phyloP scores from a whole-genome alignment of 2,329 filamentous ascomycete genomes.

The Stagonosporopsis tanaceti region DNA sequence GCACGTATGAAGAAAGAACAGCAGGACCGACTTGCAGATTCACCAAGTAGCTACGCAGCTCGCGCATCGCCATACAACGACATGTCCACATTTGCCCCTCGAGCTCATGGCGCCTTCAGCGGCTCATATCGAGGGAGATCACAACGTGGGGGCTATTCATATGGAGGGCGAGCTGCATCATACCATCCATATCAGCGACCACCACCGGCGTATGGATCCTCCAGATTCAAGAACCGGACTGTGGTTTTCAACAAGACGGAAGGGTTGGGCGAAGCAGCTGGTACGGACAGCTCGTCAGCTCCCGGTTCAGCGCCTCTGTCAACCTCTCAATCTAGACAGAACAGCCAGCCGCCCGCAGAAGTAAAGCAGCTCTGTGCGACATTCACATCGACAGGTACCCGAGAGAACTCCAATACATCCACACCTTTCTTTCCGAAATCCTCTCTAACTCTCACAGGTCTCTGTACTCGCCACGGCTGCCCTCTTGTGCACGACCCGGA shows the following conservation, averaged over 20 bases:
- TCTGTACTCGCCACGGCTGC: slow-evolving; percentile 84
- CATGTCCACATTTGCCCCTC: neutral
- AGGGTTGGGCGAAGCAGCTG: slow-evolving; percentile 5
- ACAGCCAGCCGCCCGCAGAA: slow-evolving; percentile 17
- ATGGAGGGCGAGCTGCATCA: slow-evolving; percentile 14
- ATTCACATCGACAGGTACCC: slow-evolving; percentile 47
- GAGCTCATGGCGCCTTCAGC: slow-evolving; percentile 9
- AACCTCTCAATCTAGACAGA: slow-evolving; percentile 12
- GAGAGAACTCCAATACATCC: slow-evolving; percentile 18
- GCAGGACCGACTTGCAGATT: slow-evolving; percentile 20
- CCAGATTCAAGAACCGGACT: slow-evolving; percentile 24
- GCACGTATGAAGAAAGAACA: slow-evolving; percentile 32
- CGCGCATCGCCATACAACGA: slow-evolving; percentile 2
- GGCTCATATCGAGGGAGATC: slow-evolving; percentile 1
- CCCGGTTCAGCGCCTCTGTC: slow-evolving; percentile 6
- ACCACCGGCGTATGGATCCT: slow-evolving; percentile 8
- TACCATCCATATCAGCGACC: slow-evolving; percentile 37
- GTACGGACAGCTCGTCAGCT: slow-evolving; percentile 1
- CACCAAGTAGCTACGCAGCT: slow-evolving; percentile 15
- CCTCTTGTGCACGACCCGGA: slow-evolving; percentile 82
- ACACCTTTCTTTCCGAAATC: slow-evolving; percentile 1
- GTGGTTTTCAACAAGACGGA: slow-evolving; percentile 23
- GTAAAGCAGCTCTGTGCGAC: slow-evolving; percentile 31
- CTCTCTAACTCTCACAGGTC: slow-evolving; percentile 61
- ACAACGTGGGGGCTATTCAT: slow-evolving; percentile 21